These are phyloP conservation scores for Fomes fomentarius DNA, from an alignment of 1,284 basidiomycete genomes.

Conservation along the genomic window DNA sequence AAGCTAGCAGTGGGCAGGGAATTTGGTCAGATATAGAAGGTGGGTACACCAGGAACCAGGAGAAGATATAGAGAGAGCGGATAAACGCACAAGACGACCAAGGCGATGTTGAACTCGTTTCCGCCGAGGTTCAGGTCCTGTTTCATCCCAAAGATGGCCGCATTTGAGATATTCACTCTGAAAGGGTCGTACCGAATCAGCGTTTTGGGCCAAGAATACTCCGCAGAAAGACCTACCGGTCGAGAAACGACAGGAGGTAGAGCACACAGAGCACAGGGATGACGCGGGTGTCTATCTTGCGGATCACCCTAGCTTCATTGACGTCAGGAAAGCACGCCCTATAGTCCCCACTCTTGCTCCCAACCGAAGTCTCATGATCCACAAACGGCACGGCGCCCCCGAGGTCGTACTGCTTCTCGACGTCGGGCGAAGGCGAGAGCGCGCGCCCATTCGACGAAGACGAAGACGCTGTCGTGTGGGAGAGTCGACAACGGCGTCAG, in stretches of 20 bases:
- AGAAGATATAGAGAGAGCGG: too few species aligned
- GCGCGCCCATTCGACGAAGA: neutral
- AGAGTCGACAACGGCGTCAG: too few species aligned
- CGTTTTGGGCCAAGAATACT: too few species aligned
- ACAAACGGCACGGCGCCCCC: too few species aligned
- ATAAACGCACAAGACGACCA: slow-evolving; percentile 35
- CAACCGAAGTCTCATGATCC: slow-evolving; percentile 2
- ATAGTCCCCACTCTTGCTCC: slow-evolving; percentile 22
- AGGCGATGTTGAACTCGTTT: slow-evolving; percentile 33
- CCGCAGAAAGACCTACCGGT: slow-evolving; percentile 28
- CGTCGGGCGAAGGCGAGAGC: slow-evolving; percentile 8
- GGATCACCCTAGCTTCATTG: slow-evolving; percentile 31
- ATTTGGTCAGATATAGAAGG: neutral
- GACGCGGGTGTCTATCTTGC: slow-evolving; percentile 37
- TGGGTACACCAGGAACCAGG: too few species aligned
- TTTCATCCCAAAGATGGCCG: slow-evolving; percentile 33
- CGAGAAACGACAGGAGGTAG: slow-evolving; percentile 37
- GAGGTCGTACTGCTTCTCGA: slow-evolving; percentile 26
- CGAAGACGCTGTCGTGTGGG: too few species aligned
- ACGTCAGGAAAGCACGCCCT: slow-evolving; percentile 26
- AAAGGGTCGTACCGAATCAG: neutral
- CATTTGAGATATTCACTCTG: slow-evolving; percentile 38
- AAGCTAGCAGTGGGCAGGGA: slow-evolving; percentile 25
- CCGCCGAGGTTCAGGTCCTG: slow-evolving; percentile 32
- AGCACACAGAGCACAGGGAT: slow-evolving; percentile 34